A percentile compares a stretch with the other conserved stretches of the same genome.
Conservation (phyloP, 495 filamentous ascomycete species). For the Xylaria longipes region DNA sequence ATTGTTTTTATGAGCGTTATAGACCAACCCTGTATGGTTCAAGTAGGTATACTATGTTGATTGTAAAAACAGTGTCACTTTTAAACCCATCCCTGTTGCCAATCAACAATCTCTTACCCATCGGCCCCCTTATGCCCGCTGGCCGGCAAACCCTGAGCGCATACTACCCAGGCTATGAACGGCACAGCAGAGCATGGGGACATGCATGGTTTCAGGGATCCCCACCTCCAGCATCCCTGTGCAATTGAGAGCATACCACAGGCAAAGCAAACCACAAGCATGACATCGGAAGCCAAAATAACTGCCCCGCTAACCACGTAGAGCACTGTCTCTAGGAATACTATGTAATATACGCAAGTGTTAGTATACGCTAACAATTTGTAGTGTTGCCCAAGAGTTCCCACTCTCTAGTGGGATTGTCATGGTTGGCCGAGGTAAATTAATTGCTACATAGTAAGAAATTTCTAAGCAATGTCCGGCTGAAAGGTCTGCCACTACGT, state of each 20-base stretch:
- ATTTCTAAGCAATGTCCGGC: neutral
- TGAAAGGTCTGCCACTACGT: neutral
- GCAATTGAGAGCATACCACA: slow-evolving; percentile 3
- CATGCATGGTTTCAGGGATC: slow-evolving; percentile 14
- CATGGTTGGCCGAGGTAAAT: neutral
- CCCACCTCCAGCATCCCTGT: neutral
- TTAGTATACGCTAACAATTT: neutral
- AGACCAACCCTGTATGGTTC: too few species aligned
- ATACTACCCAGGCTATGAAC: slow-evolving; percentile 4
- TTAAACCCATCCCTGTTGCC: neutral
- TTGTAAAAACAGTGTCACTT: neutral
- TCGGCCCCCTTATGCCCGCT: neutral
- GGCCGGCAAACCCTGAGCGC: slow-evolving; percentile 15
- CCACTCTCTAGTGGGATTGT: neutral
- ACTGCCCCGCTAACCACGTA: slow-evolving; percentile 5
- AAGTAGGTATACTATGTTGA: too few species aligned
- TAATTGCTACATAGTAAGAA: neutral
- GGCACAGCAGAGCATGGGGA: neutral
- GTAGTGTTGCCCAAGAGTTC: neutral
- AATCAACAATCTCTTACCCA: slow-evolving; percentile 10
- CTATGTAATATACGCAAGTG: too few species aligned
- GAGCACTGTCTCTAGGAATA: slow-evolving; percentile 10
- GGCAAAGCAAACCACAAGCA: slow-evolving; percentile 2
- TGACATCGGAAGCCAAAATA: slow-evolving; percentile 14
- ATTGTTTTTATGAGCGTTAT: neutral